These are phyloP conservation scores for Setomelanomma holmii DNA, from an alignment of 2,329 filamentous ascomycete species.

Conservation along the genomic window DNA sequence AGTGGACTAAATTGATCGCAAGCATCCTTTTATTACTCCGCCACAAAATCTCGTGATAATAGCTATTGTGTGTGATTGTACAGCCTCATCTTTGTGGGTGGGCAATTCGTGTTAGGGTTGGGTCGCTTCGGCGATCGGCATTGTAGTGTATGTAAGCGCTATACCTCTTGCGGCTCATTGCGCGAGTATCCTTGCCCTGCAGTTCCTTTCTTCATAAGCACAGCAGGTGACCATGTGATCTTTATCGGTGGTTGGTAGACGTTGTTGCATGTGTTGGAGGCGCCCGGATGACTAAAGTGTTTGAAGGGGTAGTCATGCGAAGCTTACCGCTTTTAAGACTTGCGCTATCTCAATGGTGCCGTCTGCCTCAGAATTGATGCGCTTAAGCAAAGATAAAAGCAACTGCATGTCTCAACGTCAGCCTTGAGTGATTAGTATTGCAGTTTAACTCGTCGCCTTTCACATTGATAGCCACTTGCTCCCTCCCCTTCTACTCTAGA, in stretches of 20 bases:
- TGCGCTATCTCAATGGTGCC: neutral
- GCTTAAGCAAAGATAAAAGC: neutral
- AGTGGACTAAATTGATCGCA: too few relatives aligned
- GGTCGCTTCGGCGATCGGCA: too few relatives aligned
- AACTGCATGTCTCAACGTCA: neutral
- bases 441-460: too few relatives aligned
- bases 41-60: too few relatives aligned
- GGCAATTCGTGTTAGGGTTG: too few relatives aligned
- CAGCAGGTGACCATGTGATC: neutral
- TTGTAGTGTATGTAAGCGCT: neutral
- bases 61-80: too few relatives aligned
- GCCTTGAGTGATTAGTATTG: too few relatives aligned
- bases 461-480: too few relatives aligned
- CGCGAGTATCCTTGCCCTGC: slow-evolving; percentile 9
- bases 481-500: neutral
- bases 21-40: too few relatives aligned
- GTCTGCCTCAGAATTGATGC: neutral
- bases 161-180: slow-evolving; percentile 19
- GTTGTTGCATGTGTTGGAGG: neutral
- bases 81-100: too few relatives aligned
- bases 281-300: neutral
- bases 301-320: neutral
- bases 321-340: neutral
- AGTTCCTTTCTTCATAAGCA: neutral
- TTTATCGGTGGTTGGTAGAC: neutral